Percentiles rank a stretch among this genome's conserved stretches.
Evolutionary conservation across 2,329 filamentous ascomycete species (phyloP).

Genomic region (Hansfordia pulvinata): DNA sequence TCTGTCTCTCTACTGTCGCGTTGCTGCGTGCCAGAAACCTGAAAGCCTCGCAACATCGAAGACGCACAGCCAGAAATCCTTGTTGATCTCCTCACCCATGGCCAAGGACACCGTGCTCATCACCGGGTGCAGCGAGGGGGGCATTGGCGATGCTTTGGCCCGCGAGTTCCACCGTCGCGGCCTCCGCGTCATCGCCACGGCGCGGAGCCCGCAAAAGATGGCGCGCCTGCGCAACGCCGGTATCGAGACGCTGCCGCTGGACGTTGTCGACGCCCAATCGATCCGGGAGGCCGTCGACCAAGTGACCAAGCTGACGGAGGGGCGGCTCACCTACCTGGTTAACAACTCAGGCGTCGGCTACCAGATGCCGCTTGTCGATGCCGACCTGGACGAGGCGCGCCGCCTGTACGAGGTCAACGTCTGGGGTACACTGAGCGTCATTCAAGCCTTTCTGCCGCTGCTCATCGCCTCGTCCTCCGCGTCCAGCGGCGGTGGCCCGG

Average conservation of each 20-base stretch:
- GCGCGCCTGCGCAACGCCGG: conserved; percentile 15
- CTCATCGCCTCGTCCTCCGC: conserved; percentile 18
- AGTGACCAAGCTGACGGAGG: conserved; percentile 19
- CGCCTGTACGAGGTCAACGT: conserved; percentile 17
- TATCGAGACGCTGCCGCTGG: conserved; percentile 23
- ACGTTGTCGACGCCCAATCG: conserved; percentile 22
- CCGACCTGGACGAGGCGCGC: conserved; percentile 13
- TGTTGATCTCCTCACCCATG: too few relatives aligned
- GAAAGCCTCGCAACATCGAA: too few relatives aligned
- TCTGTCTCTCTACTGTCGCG: too few relatives aligned
- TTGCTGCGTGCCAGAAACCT: too few relatives aligned
- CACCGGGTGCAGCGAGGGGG: conserved; percentile 23
- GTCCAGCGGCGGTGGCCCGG: conserved; percentile 4
- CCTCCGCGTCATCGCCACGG: conserved; percentile 25
- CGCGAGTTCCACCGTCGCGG: conserved; percentile 21
- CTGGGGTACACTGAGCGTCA: conserved; percentile 22
- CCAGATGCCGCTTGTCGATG: conserved; percentile 18
- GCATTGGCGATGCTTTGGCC: conserved; percentile 25
- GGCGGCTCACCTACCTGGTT: conserved; percentile 26
- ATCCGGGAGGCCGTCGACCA: conserved; percentile 16
- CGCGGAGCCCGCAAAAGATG: conserved; percentile 19
- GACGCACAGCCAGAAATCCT: too few relatives aligned
- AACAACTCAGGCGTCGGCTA: conserved; percentile 25
- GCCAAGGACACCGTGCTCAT: conserved; percentile 17
- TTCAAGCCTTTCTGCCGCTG: conserved; percentile 22